Conservation (phyloP, 129 eudicot genomes). For the Tagetes erecta region DNA sequence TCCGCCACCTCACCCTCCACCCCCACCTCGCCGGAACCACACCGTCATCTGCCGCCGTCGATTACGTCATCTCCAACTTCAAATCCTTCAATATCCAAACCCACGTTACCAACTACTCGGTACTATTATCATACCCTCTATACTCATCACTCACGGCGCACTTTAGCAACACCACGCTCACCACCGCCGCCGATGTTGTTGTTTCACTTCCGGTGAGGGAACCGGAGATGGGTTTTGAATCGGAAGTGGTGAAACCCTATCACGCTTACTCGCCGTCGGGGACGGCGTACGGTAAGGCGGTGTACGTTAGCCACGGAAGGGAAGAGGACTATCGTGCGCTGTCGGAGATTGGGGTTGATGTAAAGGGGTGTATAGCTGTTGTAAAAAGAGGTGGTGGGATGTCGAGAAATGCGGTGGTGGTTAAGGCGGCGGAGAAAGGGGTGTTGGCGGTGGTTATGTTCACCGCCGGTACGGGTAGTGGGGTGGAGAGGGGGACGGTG, state of each 20-base stretch:
- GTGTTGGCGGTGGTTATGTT: conserved; percentile 78
- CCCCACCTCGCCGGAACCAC: conserved; percentile 93
- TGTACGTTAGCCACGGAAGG: conserved; percentile 64
- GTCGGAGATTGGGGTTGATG: conserved; percentile 48
- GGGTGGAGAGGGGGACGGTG: conserved; percentile 94
- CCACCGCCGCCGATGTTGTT: background rate
- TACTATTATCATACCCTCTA: conserved; percentile 66
- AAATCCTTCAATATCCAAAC: conserved; percentile 42
- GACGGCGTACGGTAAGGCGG: conserved; percentile 53
- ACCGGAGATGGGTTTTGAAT: conserved; percentile 4
- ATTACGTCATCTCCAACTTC: conserved; percentile 57
- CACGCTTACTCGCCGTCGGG: conserved; percentile 96
- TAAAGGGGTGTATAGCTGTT: conserved; percentile 64
- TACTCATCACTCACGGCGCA: conserved; percentile 57
- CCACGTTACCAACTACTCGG: conserved; percentile 44
- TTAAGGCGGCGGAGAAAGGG: conserved; percentile 71
- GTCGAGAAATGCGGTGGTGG: conserved; percentile 63
- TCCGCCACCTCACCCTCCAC: conserved; percentile 79
- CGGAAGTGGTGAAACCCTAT: conserved; percentile 54
- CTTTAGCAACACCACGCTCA: conserved; percentile 36
- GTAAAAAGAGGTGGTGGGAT: conserved; percentile 66
- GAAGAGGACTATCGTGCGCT: conserved; percentile 65
- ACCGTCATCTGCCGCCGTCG: conserved; percentile 47
- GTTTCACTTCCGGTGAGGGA: conserved; percentile 40
- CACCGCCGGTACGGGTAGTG: conserved; percentile 52